These are phyloP conservation scores for Colletotrichum australisinense DNA, from an alignment of 2,329 filamentous ascomycete species.

Conservation along the genomic window DNA sequence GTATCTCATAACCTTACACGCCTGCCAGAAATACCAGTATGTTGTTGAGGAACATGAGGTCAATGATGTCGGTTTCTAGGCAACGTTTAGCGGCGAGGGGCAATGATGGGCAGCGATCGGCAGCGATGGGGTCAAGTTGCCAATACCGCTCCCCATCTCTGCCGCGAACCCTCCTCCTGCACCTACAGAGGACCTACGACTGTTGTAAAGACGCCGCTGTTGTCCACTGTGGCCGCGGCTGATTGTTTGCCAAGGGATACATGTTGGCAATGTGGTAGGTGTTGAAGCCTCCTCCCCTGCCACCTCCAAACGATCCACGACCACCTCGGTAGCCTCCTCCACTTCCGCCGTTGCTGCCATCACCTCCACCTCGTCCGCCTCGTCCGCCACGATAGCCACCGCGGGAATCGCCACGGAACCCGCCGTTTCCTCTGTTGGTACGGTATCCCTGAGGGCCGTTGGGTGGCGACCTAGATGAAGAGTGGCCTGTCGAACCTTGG, in stretches of 20 bases:
- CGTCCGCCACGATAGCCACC: conserved; percentile 23
- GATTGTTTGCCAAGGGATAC: neutral
- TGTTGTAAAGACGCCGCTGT: conserved; percentile 4
- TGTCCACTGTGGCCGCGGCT: conserved; percentile 27
- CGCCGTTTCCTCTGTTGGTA: conserved; percentile 6
- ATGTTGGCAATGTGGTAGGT: neutral
- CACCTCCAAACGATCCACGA: neutral
- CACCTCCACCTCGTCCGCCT: conserved; percentile 1
- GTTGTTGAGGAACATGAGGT: too few relatives aligned
- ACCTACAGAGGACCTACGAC: neutral
- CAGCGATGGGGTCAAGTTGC: neutral
- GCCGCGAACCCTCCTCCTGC: neutral
- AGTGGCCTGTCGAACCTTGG: neutral
- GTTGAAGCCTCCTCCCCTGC: conserved; percentile 8
- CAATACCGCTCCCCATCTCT: neutral
- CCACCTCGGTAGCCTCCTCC: conserved; percentile 15
- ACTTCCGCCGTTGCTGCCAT: neutral
- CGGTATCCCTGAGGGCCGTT: conserved; percentile 26
- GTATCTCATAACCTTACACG: too few relatives aligned
- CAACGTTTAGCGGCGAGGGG: too few relatives aligned
- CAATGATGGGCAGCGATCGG: too few relatives aligned
- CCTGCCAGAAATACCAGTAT: too few relatives aligned
- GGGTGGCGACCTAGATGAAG: neutral
- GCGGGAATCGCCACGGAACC: conserved; percentile 19
- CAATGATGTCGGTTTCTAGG: too few relatives aligned